Evolutionary conservation across 306 rosid genomes (phyloP), one percentile per base, ranked within the genome.

Genomic region (Oxytropis ochrocephala): DNA sequence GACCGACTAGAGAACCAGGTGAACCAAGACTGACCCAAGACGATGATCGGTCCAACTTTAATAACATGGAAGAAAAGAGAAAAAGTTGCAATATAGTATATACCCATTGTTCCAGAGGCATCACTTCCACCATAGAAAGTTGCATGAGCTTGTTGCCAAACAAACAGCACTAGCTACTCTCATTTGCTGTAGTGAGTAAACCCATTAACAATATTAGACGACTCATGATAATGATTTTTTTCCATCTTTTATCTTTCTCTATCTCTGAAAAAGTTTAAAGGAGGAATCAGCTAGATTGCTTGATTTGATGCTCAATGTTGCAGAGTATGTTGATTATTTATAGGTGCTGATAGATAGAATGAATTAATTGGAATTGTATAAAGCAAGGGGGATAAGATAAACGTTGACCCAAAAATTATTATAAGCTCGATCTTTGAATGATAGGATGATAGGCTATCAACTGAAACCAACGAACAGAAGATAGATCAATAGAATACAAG

Each of bases 81-180:
- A 50, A 55, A 29, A 48, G 44, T 43, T 50, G 70, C 7, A 47
- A 8, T 44, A 59, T 74, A 87, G 29, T 89, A 5, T 24, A 24
- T 35, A 35, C 39, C 89, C 92, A 80, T 87, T 54, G 89, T 87
- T 66, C 84, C 91, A 7, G 88, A 83, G 72, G 88, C 91, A 81
- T 87, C 92, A 72, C 84, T 79, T 84, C 87, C 92, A 27, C 92
- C 89, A 18, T 87, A 87, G 77, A 87, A 87, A 33, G 92, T 82
- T 75, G 85, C 87, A 74, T 80, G 87, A 67, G 89, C 92, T 80
- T 13, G 46, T 1, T 4, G 67, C 92, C 92, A 84, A 53, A 1
- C 92, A 84, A 53, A 1, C 48, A 38, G 84, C 84, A 0, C 72
- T 65, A 43, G 76, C 83, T 72, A 71, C 74, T 64, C 64, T 36